Percentiles rank a stretch among this genome's conserved stretches.
phyloP scores from a whole-genome alignment of 495 filamentous ascomycete species.

The Viridothelium virens region DNA sequence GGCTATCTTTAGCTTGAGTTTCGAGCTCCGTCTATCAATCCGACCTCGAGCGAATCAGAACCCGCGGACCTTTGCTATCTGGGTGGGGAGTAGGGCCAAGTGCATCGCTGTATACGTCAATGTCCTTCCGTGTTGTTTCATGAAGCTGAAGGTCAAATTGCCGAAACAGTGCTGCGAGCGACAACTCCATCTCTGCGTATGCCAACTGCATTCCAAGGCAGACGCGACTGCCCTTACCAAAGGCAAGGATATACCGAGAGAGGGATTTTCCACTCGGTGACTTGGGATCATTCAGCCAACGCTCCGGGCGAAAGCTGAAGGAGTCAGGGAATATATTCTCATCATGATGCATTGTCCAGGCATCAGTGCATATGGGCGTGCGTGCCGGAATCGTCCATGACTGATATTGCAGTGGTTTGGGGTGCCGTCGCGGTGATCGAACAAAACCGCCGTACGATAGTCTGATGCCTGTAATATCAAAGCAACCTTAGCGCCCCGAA shows the following conservation, averaged over 20 bases:
- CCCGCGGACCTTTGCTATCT: background rate
- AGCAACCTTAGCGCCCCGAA: background rate
- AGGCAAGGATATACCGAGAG: conserved; percentile 28
- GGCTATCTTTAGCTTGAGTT: background rate
- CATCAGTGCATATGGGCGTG: conserved; percentile 35
- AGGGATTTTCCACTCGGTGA: conserved; percentile 19
- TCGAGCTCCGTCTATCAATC: background rate
- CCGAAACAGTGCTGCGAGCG: conserved; percentile 35
- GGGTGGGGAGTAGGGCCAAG: background rate
- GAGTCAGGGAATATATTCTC: conserved; percentile 3
- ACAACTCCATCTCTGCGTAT: conserved; percentile 37
- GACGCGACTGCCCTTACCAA: conserved; percentile 29
- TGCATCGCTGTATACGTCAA: background rate
- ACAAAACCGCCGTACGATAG: conserved; percentile 30
- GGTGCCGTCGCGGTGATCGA: conserved; percentile 25
- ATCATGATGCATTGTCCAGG: conserved; percentile 18
- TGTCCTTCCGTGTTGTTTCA: conserved; percentile 26
- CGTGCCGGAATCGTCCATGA: conserved; percentile 29
- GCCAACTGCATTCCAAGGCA: conserved; percentile 37
- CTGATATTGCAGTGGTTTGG: conserved; percentile 22
- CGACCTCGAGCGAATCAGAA: background rate
- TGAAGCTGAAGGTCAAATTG: conserved; percentile 35
- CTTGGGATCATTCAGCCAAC: conserved; percentile 12
- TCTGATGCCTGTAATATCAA: conserved; percentile 23
- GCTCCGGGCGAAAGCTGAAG: conserved; percentile 17